phyloP scores from a whole-genome alignment of 345 rosid species.

The Balakata baccata region DNA sequence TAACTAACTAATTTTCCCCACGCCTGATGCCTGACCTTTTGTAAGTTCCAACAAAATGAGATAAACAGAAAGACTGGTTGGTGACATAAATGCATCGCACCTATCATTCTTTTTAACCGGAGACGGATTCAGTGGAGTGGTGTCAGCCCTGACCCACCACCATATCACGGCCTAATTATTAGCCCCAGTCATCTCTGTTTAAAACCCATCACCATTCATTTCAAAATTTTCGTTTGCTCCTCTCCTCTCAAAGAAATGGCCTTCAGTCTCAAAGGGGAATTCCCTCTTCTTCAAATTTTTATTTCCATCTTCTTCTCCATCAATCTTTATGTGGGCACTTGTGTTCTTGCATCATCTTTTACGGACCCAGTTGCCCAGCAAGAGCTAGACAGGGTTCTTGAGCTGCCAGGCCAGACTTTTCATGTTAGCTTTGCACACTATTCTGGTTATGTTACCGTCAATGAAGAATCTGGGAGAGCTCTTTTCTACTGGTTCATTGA shows the following conservation, averaged over 20 bases:
- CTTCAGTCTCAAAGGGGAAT: slow-evolving; percentile 7
- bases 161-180: background rate
- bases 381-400: slow-evolving; percentile 53
- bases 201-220: background rate
- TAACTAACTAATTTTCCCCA: too few species aligned
- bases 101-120: too few species aligned
- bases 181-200: background rate
- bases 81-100: too few species aligned
- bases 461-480: slow-evolving; percentile 61
- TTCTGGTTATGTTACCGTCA: slow-evolving; percentile 69
- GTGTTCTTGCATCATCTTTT: slow-evolving; percentile 11
- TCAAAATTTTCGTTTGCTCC: background rate
- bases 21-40: too few species aligned
- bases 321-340: slow-evolving; percentile 28
- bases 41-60: too few species aligned
- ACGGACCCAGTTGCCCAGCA: slow-evolving; percentile 42
- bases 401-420: slow-evolving; percentile 69
- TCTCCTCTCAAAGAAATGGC: slow-evolving; percentile 16
- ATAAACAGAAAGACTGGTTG: too few species aligned
- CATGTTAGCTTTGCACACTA: slow-evolving; percentile 64
- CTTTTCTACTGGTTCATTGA: slow-evolving; percentile 86
- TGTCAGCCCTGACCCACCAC: too few species aligned
- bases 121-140: too few species aligned
- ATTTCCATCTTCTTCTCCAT: background rate
- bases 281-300: background rate